Evolutionary conservation across 768 basidiomycete genomes (phyloP).

Genomic region (Mrakia blollopis): DNA sequence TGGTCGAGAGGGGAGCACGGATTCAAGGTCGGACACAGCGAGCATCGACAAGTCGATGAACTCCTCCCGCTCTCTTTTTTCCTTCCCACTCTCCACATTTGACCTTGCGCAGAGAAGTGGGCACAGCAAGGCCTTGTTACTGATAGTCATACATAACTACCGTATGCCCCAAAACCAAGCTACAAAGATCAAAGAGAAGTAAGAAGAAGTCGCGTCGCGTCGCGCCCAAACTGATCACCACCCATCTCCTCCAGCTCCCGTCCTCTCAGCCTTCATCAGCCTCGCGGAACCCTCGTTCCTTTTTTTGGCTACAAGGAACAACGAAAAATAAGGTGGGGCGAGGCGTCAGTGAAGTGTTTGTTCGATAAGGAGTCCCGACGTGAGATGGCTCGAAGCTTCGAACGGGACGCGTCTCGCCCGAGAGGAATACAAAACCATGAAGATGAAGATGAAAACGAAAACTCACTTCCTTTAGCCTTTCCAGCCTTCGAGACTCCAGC

Average conservation of each 20-base stretch:
- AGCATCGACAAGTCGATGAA: too few species aligned
- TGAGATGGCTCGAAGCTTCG: too few species aligned
- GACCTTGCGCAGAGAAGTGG: too few species aligned
- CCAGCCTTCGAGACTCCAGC: constrained; percentile 57
- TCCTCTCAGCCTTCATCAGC: constrained; percentile 32
- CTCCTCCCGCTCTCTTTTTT: too few species aligned
- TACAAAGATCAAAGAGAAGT: neutral
- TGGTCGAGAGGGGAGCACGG: too few species aligned
- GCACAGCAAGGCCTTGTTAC: too few species aligned
- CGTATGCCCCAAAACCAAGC: neutral
- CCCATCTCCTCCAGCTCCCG: constrained; percentile 22
- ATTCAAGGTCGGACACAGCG: too few species aligned
- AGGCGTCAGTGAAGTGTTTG: neutral
- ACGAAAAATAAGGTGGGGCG: neutral
- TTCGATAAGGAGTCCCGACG: too few species aligned
- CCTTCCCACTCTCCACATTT: too few species aligned
- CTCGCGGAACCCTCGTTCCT: constrained; percentile 58
- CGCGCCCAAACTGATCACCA: neutral
- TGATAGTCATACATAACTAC: too few species aligned
- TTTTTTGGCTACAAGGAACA: constrained; percentile 51
- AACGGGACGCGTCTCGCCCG: too few species aligned
- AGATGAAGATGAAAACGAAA: neutral
- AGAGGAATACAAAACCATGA: neutral
- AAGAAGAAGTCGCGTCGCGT: neutral
- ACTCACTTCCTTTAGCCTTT: constrained; percentile 61